Base-by-base conservation (phyloP, 2,329 filamentous ascomycete species). In the Pseudocercospora pini-densiflorae region DNA sequence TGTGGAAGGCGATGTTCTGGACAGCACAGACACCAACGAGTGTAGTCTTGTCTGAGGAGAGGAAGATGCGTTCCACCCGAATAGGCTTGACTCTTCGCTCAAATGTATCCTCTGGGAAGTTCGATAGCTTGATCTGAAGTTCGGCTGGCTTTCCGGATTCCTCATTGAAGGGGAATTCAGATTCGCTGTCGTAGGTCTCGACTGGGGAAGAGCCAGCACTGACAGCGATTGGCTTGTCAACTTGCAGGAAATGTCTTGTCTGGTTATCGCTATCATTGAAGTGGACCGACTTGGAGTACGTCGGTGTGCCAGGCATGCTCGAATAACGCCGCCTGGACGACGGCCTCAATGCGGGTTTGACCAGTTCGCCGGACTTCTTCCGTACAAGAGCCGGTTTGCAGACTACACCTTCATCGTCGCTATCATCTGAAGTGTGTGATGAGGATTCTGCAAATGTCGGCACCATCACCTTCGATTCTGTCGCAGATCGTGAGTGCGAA, bases 281-380 rank as follows among this genome's bases (percentile, higher is more conserved):
- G 80, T 99, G 95, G n/a, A 99, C 95, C 12, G 92, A 93, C 80
- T 99, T 99, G 72, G 91, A 91, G 77, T 94, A 98, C 8, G 94
- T 95, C 0, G 95, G 95, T 0, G 95, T 99, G 62, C 95, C 95
- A 8, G 95, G 95, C 92, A 98, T 97, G 82, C 94, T 98, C 3
- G 92, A 97, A 0, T 94, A 94, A 65, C 95, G 88, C 70, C 92
- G 87, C 70, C 88, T 87, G n/a, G 91, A 92, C 12, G 92, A 85
- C 45, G 90, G 89, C 59, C 95, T 89, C 60, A 99, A 86, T 21
- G 95, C 95, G 12, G 95, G 95, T 73, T 95, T 90, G 65, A 99
- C 95, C 40, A 99, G 86, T 81, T 99, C 95, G 36, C 95, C 95
- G 45, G 95, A 98, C 85, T 99, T 99, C 84, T 99, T 99, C 74